These are phyloP conservation scores for Fraxinus platypoda DNA, from an alignment of 305 asterid species.

Conservation along the genomic window DNA sequence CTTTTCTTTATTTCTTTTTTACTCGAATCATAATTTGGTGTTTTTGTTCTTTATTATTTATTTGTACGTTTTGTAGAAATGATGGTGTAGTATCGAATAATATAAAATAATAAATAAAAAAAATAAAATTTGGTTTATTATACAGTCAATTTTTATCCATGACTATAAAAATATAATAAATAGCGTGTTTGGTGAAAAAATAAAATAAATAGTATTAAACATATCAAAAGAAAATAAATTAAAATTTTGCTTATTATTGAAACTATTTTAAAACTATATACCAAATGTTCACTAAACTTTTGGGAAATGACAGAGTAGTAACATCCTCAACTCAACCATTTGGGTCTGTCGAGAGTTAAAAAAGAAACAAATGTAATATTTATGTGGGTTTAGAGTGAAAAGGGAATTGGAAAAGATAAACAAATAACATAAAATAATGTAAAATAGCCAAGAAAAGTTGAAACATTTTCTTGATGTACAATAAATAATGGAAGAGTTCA, in stretches of 20 bases:
- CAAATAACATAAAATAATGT: constrained; percentile 1
- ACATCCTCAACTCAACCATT: background rate
- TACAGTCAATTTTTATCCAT: background rate
- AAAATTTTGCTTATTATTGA: background rate
- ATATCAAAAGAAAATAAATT: background rate
- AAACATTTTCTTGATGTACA: constrained; percentile 34
- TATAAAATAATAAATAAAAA: no score
- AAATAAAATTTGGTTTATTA: background rate
- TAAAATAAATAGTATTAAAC: background rate
- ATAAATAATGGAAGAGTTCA: constrained; percentile 27
- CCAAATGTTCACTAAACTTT: background rate
- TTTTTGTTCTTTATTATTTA: background rate
- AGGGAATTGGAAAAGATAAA: constrained; percentile 3
- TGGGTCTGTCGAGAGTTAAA: background rate
- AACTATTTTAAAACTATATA: background rate
- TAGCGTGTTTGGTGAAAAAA: background rate
- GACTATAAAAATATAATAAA: background rate
- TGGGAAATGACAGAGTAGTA: background rate
- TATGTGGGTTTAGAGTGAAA: constrained; percentile 4
- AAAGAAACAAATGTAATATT: background rate
- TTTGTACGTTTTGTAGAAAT: background rate
- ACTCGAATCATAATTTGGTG: background rate
- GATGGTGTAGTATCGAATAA: background rate
- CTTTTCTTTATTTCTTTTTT: background rate
- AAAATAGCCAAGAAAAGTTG: constrained; percentile 22